Evolutionary conservation across 148 eudicot genomes (phyloP), one percentile per base, ranked within the genome.

Genomic region (Rheum nobile): DNA sequence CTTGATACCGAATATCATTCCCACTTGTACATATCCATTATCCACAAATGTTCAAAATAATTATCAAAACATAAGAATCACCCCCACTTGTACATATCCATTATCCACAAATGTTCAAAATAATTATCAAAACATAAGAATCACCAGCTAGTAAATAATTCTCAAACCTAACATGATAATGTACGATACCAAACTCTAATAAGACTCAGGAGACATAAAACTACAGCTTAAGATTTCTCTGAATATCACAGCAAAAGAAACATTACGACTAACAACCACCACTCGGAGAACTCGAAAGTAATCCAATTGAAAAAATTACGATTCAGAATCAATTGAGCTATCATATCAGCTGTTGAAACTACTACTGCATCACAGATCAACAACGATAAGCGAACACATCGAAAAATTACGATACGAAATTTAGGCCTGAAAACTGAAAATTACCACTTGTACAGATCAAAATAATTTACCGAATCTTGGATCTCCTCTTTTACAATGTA

Each of bases 401-500:
- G 6, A 32, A 6, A 34, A 65, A 14, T 22, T 16, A 17, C 9
- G 39, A 65, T 31, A 16, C 38, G 14, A 65, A 31, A 65, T 59
- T 17, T 4, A 28, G 68, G 68, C 68, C 21, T 14, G 2, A 65
- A 65, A 65, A 6, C 21, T 31, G 65, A 57, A 65, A 21, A 65
- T 14, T 32, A 65, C 38, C 8, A 29, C 19, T 65, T 6, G 1
- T 32, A 16, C 14, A 16, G 41, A 65, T 32, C 69, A 65, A 19
- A 32, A 26, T 19, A 72, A 79, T 95, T 84, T 73, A 92, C 97
- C 26, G 97, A 88, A 14, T 90, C 96, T 79, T 92, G 97, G 84
- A 92, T 87, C 85, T 92, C 97, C 76, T 88, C 97, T 82, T 90
- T 92, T 19, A 92, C 97, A 77, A 92, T 92, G 85, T 92, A 92